phyloP scores from a whole-genome alignment of 306 rosid genomes.

The Morella rubra region DNA sequence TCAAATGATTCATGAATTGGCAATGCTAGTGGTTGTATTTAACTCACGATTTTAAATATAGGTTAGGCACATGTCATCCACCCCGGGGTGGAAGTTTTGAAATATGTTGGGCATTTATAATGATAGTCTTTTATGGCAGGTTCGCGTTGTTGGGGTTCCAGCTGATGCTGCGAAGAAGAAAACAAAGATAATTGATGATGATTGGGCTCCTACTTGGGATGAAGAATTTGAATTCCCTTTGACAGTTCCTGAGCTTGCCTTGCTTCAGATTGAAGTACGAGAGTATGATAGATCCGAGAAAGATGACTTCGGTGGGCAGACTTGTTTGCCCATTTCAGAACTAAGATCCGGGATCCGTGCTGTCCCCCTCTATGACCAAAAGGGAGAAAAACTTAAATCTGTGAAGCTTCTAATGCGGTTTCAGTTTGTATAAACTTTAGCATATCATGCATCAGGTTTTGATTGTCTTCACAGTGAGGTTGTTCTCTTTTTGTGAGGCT shows the following conservation, averaged over 20 bases:
- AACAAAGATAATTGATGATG: constrained; percentile 51
- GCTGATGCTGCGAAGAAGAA: constrained; percentile 52
- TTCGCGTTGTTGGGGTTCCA: constrained; percentile 65
- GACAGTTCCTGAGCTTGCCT: constrained; percentile 75
- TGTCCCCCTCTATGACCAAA: constrained; percentile 60
- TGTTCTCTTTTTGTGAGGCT: too few relatives aligned
- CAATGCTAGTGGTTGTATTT: not conserved
- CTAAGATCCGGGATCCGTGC: constrained; percentile 63
- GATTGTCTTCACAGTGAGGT: too few relatives aligned
- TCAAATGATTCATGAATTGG: not conserved
- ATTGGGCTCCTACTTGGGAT: constrained; percentile 83
- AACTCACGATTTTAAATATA: not conserved
- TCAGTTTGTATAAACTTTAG: constrained; percentile 34
- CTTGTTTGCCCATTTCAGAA: constrained; percentile 75
- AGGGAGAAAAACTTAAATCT: constrained; percentile 51
- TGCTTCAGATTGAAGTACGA: constrained; percentile 67
- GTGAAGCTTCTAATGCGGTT: constrained; percentile 68
- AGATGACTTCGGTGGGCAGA: constrained; percentile 88
- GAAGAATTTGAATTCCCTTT: constrained; percentile 72
- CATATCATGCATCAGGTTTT: constrained; percentile 13
- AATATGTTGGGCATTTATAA: not conserved
- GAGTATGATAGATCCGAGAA: constrained; percentile 79
- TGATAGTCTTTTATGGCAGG: constrained; percentile 23
- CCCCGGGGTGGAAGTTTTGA: not conserved
- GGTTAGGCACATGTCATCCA: not conserved